These are phyloP conservation scores for Carallia pectinifolia DNA, from an alignment of 345 rosid species.

Conservation along the genomic window DNA sequence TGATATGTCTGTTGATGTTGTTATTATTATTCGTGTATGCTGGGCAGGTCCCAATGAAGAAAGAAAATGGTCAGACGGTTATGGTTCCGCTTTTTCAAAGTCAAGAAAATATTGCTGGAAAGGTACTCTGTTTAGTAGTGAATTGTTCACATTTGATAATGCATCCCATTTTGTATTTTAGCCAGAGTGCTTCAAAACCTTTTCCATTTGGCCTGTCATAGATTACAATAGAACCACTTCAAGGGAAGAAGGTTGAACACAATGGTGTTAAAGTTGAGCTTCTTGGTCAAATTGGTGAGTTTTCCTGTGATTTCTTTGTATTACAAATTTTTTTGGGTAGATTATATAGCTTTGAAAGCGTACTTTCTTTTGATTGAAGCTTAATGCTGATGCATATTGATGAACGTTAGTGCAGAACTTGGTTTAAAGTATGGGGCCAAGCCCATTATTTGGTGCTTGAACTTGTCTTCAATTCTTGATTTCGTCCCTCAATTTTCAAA, in stretches of 20 bases:
- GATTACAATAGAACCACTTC: constrained; percentile 80
- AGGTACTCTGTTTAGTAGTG: constrained; percentile 40
- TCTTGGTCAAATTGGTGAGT: constrained; percentile 85
- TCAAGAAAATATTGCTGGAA: constrained; percentile 90
- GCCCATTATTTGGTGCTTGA: too few relatives aligned
- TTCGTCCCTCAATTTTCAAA: too few relatives aligned
- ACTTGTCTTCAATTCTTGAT: too few relatives aligned
- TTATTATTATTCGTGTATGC: not conserved
- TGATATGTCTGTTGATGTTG: not conserved
- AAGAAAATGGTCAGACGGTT: constrained; percentile 85
- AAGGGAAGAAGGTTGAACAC: constrained; percentile 93
- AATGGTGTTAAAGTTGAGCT: constrained; percentile 95
- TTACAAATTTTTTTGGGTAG: not conserved
- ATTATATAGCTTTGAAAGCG: not conserved
- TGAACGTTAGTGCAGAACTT: too few relatives aligned
- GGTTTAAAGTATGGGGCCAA: too few relatives aligned
- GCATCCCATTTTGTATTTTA: not conserved
- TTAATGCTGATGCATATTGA: too few relatives aligned
- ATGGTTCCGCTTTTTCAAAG: constrained; percentile 84
- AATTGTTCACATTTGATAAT: not conserved
- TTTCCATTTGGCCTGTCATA: constrained; percentile 22
- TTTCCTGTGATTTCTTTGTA: not conserved
- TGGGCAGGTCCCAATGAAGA: constrained; percentile 76
- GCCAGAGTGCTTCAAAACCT: not conserved
- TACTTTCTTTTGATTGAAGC: not conserved